Conservation (phyloP, 345 rosid species). For the Psidium guajava region DNA sequence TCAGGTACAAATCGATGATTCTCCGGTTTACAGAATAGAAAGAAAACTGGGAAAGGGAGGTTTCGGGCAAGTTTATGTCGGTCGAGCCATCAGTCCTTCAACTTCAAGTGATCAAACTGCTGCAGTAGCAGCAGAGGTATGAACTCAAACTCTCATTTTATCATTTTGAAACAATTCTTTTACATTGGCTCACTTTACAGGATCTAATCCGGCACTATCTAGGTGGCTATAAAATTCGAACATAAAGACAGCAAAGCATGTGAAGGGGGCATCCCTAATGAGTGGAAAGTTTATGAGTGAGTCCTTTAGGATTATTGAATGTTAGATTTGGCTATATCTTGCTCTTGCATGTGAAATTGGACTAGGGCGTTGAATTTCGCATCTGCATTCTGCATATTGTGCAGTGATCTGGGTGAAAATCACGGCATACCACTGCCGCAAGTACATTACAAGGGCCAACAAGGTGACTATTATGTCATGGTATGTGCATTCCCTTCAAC, state of each 20-base stretch:
- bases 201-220: not conserved
- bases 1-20: constrained; percentile 83
- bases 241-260: constrained; percentile 85
- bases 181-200: too few relatives aligned
- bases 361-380: not conserved
- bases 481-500: constrained; percentile 16
- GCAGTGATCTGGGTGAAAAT: constrained; percentile 61
- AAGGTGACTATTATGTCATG: constrained; percentile 65
- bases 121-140: constrained; percentile 63
- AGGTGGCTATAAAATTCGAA: constrained; percentile 95
- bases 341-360: too few relatives aligned
- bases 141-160: not conserved
- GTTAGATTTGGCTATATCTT: not conserved
- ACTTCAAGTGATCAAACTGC: constrained; percentile 44
- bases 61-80: constrained; percentile 89
- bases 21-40: constrained; percentile 64
- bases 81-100: constrained; percentile 34
- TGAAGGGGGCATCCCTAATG: constrained; percentile 69
- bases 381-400: not conserved
- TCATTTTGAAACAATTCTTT: too few relatives aligned
- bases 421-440: constrained; percentile 45
- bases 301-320: not conserved
- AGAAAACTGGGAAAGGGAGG: constrained; percentile 91
- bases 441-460: constrained; percentile 60
- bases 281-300: constrained; percentile 97